Conservation (phyloP, 495 filamentous ascomycete species). For the Trichoderma parareesei region DNA sequence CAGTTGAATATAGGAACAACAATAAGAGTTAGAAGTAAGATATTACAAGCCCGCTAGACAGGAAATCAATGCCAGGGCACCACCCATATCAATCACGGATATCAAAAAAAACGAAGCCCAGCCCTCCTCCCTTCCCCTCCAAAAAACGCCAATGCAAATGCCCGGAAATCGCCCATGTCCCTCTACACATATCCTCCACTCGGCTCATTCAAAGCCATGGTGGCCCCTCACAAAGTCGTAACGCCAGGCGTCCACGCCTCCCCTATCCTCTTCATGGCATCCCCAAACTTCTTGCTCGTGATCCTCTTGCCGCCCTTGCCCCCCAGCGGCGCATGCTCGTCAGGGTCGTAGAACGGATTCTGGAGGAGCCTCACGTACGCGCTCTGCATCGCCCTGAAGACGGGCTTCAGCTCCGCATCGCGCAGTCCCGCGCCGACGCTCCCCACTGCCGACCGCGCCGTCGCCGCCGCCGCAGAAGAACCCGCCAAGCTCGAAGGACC, state of each 20-base stretch:
- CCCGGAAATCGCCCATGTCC: neutral
- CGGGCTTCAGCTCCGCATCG: constrained; percentile 76
- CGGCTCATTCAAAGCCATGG: neutral
- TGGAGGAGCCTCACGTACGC: constrained; percentile 84
- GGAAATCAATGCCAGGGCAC: too few species aligned
- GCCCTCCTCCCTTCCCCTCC: neutral
- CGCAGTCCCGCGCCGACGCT: constrained; percentile 33
- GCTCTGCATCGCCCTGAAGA: constrained; percentile 82
- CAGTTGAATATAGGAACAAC: neutral
- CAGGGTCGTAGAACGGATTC: constrained; percentile 92
- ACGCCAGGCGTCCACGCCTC: constrained; percentile 57
- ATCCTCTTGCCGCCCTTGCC: constrained; percentile 56
- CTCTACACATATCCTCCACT: neutral
- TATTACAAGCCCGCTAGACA: neutral
- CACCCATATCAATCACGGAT: constrained; percentile 3
- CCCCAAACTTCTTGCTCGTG: constrained; percentile 68
- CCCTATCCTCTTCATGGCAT: constrained; percentile 78
- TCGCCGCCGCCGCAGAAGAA: constrained; percentile 15
- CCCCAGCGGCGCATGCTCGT: constrained; percentile 59
- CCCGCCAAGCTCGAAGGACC: neutral
- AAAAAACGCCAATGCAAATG: constrained; percentile 16
- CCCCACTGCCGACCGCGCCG: constrained; percentile 37
- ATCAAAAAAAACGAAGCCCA: neutral
- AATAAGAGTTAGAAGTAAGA: neutral
- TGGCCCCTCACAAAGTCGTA: constrained; percentile 24